These are phyloP conservation scores for Penicillium sp. DNA, from an alignment of 2,329 filamentous ascomycete species.

Conservation along the genomic window DNA sequence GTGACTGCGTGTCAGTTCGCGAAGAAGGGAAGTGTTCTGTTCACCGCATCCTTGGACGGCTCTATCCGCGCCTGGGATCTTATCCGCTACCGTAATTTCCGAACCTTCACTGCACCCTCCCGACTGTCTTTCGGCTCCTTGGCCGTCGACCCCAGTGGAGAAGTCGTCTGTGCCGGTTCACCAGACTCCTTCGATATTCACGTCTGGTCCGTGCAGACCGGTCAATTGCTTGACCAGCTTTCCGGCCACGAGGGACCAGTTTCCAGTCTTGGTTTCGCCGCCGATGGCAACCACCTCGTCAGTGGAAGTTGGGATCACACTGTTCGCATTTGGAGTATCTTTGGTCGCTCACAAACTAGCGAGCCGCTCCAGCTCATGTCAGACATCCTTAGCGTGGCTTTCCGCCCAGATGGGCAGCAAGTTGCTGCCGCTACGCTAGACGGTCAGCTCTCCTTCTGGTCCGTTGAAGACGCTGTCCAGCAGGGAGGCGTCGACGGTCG, in stretches of 20 bases:
- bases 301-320: constrained; percentile 97
- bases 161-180: constrained; percentile 93
- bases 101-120: constrained; percentile 93
- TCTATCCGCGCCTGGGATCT: constrained; percentile 96
- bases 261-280: constrained; percentile 82
- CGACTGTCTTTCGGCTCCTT: constrained; percentile 90
- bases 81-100: constrained; percentile 93
- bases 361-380: constrained; percentile 91
- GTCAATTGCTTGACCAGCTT: constrained; percentile 87
- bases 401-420: constrained; percentile 88
- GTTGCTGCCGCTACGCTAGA: constrained; percentile 90
- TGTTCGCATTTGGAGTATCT: constrained; percentile 94
- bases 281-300: constrained; percentile 78
- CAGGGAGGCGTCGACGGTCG: constrained; percentile 84
- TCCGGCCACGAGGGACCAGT: constrained; percentile 94
- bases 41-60: constrained; percentile 91
- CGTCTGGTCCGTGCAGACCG: constrained; percentile 97
- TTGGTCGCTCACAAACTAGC: constrained; percentile 88
- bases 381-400: constrained; percentile 82
- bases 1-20: constrained; percentile 93
- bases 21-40: constrained; percentile 91
- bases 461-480: constrained; percentile 82
- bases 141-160: constrained; percentile 94
- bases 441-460: constrained; percentile 94
- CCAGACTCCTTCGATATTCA: constrained; percentile 96